These are phyloP conservation scores for Boletus sensibilis DNA, from an alignment of 768 basidiomycete genomes.

Conservation along the genomic window DNA sequence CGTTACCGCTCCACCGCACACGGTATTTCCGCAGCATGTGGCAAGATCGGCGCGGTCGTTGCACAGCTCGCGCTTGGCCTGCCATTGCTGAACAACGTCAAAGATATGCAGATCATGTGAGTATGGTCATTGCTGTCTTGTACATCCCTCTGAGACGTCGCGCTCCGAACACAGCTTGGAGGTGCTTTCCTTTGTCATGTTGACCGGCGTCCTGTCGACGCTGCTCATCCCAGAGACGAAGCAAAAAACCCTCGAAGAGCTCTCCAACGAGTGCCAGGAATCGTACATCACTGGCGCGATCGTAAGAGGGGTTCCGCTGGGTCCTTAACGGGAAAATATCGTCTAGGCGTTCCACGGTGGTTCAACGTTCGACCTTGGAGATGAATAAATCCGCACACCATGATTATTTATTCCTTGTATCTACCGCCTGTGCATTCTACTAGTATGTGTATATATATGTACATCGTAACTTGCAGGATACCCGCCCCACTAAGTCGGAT, in stretches of 20 bases:
- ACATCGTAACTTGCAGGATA: not conserved
- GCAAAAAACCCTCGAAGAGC: slow-evolving; percentile 57
- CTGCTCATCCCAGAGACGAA: slow-evolving; percentile 83
- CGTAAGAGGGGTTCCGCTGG: slow-evolving; percentile 15
- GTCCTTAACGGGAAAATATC: not conserved
- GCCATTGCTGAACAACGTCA: slow-evolving; percentile 51
- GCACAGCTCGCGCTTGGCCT: slow-evolving; percentile 74
- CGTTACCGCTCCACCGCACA: slow-evolving; percentile 71
- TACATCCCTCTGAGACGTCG: slow-evolving; percentile 1
- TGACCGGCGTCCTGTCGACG: slow-evolving; percentile 80
- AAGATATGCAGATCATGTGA: slow-evolving; percentile 66
- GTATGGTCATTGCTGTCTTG: slow-evolving; percentile 24
- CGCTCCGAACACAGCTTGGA: slow-evolving; percentile 47
- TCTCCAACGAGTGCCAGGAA: slow-evolving; percentile 70
- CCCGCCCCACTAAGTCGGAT: not conserved
- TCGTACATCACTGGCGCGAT: slow-evolving; percentile 45
- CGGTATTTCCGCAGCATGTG: slow-evolving; percentile 72
- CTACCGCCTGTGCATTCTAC: not conserved
- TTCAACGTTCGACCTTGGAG: not conserved
- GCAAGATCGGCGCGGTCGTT: slow-evolving; percentile 74
- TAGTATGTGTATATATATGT: not conserved
- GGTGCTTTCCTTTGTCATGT: slow-evolving; percentile 81
- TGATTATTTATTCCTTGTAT: not conserved
- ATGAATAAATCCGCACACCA: not conserved
- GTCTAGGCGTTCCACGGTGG: not conserved